Conservation (phyloP, 1,139 yeast genomes). For the Pichia sp. region DNA sequence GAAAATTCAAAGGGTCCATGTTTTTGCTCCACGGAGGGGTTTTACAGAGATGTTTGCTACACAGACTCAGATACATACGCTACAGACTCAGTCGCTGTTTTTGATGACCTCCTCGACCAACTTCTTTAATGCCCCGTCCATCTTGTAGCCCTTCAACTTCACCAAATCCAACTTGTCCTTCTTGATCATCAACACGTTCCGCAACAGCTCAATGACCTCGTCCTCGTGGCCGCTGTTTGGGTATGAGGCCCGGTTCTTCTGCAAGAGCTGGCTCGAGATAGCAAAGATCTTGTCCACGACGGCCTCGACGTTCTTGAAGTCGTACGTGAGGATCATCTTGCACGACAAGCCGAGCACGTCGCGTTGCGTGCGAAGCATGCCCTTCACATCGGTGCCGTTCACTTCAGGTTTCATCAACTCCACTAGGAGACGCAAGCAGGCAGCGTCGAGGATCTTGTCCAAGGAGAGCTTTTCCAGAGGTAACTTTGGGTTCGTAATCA, state of each 20-base stretch:
- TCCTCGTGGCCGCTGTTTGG: slow-evolving; percentile 40
- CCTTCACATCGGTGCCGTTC: slow-evolving; percentile 57
- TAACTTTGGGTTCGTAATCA: slow-evolving; percentile 33
- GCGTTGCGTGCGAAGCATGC: slow-evolving; percentile 61
- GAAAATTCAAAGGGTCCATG: neutral
- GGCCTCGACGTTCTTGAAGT: slow-evolving; percentile 24
- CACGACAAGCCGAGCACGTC: slow-evolving; percentile 67
- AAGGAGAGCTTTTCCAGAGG: slow-evolving; percentile 40
- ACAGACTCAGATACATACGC: neutral
- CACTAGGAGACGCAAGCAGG: slow-evolving; percentile 69
- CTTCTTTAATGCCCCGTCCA: slow-evolving; percentile 25
- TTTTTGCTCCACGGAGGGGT: too few relatives aligned
- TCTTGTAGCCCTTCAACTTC: slow-evolving; percentile 22
- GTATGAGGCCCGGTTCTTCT: slow-evolving; percentile 22
- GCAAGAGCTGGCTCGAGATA: slow-evolving; percentile 27
- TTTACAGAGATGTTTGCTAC: too few relatives aligned
- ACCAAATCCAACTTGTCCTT: slow-evolving; percentile 35
- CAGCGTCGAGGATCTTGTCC: slow-evolving; percentile 62
- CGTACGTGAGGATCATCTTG: slow-evolving; percentile 64
- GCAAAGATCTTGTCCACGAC: slow-evolving; percentile 28
- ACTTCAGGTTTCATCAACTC: slow-evolving; percentile 67
- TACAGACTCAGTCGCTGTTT: neutral
- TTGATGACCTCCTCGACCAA: slow-evolving; percentile 20
- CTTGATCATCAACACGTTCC: slow-evolving; percentile 51
- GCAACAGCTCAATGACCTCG: slow-evolving; percentile 58